Evolutionary conservation across 805 yeast genomes (phyloP).

Genomic region (Priceomyces fermenticarens): DNA sequence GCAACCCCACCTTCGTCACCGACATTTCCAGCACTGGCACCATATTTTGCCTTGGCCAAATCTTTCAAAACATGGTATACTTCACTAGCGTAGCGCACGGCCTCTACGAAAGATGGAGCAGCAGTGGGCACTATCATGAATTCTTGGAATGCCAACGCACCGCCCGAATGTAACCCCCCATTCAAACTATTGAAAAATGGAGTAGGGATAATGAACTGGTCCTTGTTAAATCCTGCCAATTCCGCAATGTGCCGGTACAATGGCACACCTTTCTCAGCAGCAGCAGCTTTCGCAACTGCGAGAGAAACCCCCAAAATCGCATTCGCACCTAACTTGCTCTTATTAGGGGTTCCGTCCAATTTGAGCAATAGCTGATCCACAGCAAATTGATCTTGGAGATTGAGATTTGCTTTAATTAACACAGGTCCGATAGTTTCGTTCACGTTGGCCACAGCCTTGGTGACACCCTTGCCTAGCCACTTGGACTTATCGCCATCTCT

Average conservation of each 20-base stretch:
- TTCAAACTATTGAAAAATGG: constrained; percentile 22
- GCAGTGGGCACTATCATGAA: constrained; percentile 20
- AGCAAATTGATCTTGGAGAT: constrained; percentile 11
- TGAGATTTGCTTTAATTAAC: constrained; percentile 12
- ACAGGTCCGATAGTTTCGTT: constrained; percentile 18
- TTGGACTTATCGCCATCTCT: constrained; percentile 20
- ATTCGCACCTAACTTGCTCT: constrained; percentile 20
- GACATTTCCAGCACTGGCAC: constrained; percentile 20
- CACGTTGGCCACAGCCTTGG: constrained; percentile 17
- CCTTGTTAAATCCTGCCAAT: constrained; percentile 9
- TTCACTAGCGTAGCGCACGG: constrained; percentile 17
- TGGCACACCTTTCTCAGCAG: constrained; percentile 16
- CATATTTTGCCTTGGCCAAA: constrained; percentile 17
- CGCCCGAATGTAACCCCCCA: constrained; percentile 24
- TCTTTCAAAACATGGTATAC: constrained; percentile 19
- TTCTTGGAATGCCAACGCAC: constrained; percentile 22
- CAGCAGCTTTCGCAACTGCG: constrained; percentile 20
- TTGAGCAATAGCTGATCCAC: constrained; percentile 14
- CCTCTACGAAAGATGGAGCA: constrained; percentile 17
- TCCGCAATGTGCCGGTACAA: constrained; percentile 18
- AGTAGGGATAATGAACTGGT: constrained; percentile 16
- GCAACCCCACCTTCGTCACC: constrained; percentile 26
- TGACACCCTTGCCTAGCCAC: constrained; percentile 22
- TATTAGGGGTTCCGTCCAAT: constrained; percentile 19
- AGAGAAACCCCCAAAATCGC: constrained; percentile 21